These are phyloP conservation scores for Dryas octopetala DNA, from an alignment of 306 rosid species.

Conservation along the genomic window DNA sequence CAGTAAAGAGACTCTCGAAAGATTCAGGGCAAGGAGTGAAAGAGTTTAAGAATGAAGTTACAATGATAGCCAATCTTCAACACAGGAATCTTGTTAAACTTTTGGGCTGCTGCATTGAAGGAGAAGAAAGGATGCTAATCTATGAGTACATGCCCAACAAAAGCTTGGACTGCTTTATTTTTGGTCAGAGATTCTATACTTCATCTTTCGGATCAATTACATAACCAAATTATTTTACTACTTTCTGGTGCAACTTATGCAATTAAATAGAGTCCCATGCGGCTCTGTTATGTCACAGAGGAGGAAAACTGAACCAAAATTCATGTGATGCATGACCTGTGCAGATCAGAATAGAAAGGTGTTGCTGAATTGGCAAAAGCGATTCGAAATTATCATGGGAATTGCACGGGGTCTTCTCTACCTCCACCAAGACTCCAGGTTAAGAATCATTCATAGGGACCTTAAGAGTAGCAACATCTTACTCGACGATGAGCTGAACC, in stretches of 20 bases:
- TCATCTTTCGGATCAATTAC: no score
- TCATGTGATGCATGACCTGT: not conserved
- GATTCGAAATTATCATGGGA: slow-evolving; percentile 9
- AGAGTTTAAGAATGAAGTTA: no score
- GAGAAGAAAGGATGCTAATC: no score
- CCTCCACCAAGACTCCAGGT: slow-evolving; percentile 23
- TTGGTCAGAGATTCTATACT: not conserved
- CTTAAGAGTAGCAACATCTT: slow-evolving; percentile 22
- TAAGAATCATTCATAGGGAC: slow-evolving; percentile 25
- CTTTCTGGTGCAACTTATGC: not conserved
- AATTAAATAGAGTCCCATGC: not conserved
- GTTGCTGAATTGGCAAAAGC: not conserved
- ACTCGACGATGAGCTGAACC: slow-evolving; percentile 10
- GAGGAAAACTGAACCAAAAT: not conserved
- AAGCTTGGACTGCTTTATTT: slow-evolving; percentile 23
- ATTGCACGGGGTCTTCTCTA: slow-evolving; percentile 26
- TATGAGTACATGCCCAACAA: not conserved
- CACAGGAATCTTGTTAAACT: no score
- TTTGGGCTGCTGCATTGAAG: no score
- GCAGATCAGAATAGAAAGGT: slow-evolving; percentile 11
- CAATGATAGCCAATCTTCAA: no score
- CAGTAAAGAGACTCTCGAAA: slow-evolving; percentile 31
- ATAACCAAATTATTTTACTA: no score
- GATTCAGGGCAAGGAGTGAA: slow-evolving; percentile 28
- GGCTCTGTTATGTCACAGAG: not conserved